Percentiles rank a stretch among this genome's conserved stretches.
These are phyloP conservation scores for Phialemoniopsis sp. DNA, from an alignment of 2,329 filamentous ascomycete species.

Conservation along the genomic window DNA sequence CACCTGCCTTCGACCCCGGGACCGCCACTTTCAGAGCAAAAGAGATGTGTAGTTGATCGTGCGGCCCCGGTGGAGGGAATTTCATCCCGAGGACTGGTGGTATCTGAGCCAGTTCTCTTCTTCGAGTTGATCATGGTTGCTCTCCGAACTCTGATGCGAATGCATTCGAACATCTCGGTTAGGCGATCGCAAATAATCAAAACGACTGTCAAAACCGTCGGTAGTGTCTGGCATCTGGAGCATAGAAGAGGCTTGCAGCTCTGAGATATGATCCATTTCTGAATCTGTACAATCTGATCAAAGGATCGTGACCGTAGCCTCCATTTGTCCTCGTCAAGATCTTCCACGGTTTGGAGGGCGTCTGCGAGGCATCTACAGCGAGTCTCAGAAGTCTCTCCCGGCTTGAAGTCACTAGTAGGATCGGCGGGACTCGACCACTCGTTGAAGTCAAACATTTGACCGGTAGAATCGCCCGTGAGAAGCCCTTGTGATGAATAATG, in stretches of 20 bases:
- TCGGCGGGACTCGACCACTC: too few relatives aligned
- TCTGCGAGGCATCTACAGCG: slow-evolving; percentile 17
- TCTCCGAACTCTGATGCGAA: slow-evolving; percentile 12
- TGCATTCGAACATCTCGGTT: slow-evolving; percentile 20
- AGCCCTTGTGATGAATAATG: too few relatives aligned
- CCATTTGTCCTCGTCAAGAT: slow-evolving; percentile 23
- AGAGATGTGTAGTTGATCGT: slow-evolving; percentile 11
- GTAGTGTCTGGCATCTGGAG: slow-evolving; percentile 7
- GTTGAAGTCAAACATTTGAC: too few relatives aligned
- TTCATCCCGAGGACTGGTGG: too few relatives aligned
- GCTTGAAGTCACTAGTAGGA: too few relatives aligned
- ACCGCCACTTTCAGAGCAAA: slow-evolving; percentile 5
- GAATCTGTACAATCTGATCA: slow-evolving; percentile 21
- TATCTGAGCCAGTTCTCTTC: too few relatives aligned
- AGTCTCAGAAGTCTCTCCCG: too few relatives aligned
- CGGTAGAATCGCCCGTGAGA: too few relatives aligned
- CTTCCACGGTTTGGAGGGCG: slow-evolving; percentile 16
- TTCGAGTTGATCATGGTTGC: slow-evolving; percentile 2
- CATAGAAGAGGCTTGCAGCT: slow-evolving; percentile 19
- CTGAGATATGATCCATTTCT: slow-evolving; percentile 21
- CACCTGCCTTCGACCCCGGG: slow-evolving; percentile 8
- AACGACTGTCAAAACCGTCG: slow-evolving; percentile 14
- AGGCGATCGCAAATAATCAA: slow-evolving; percentile 21
- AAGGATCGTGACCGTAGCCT: slow-evolving; percentile 16
- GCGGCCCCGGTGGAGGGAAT: too few relatives aligned